phyloP scores from a whole-genome alignment of 768 basidiomycete genomes.

The Rhodotorula paludigena region DNA sequence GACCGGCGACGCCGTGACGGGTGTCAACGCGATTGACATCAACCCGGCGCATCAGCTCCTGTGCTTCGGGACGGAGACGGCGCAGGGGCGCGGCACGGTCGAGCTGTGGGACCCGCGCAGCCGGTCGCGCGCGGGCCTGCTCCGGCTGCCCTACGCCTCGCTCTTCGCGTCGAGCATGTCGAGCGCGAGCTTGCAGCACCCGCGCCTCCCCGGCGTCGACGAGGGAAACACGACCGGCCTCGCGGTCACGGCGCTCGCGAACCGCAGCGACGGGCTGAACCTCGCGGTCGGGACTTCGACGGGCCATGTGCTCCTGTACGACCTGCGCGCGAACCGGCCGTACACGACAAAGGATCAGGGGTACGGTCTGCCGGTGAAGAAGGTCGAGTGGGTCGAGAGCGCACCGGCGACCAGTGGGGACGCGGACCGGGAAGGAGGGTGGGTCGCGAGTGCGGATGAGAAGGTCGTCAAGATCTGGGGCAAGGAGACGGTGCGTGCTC shows the following conservation, averaged over 20 bases:
- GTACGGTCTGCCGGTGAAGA: conserved; percentile 83
- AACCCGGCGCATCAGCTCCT: conserved; percentile 88
- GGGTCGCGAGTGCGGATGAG: conserved; percentile 86
- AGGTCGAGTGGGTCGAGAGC: conserved; percentile 82
- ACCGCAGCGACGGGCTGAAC: conserved; percentile 80
- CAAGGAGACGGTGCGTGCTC: conserved; percentile 61
- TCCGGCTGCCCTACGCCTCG: conserved; percentile 53
- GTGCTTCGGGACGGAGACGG: conserved; percentile 79
- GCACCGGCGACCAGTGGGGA: conserved; percentile 53
- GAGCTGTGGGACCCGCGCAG: conserved; percentile 97
- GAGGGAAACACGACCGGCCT: conserved; percentile 1
- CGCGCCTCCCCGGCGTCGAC: conserved; percentile 37
- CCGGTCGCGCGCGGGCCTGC: conserved; percentile 64
- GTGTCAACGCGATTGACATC: conserved; percentile 86
- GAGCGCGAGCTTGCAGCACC: conserved; percentile 22
- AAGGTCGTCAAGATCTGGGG: conserved; percentile 99
- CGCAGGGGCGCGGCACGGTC: conserved; percentile 60
- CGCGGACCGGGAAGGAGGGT: conserved; percentile 69
- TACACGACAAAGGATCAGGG: conserved; percentile 94
- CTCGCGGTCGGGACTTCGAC: conserved; percentile 93
- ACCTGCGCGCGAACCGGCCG: conserved; percentile 75
- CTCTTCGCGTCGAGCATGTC: conserved; percentile 35
- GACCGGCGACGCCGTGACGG: conserved; percentile 55
- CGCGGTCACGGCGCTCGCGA: conserved; percentile 72
- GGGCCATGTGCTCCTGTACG: conserved; percentile 89